Base-by-base conservation (phyloP, 2,329 filamentous ascomycete species). In the Diaporthe nobilis region DNA sequence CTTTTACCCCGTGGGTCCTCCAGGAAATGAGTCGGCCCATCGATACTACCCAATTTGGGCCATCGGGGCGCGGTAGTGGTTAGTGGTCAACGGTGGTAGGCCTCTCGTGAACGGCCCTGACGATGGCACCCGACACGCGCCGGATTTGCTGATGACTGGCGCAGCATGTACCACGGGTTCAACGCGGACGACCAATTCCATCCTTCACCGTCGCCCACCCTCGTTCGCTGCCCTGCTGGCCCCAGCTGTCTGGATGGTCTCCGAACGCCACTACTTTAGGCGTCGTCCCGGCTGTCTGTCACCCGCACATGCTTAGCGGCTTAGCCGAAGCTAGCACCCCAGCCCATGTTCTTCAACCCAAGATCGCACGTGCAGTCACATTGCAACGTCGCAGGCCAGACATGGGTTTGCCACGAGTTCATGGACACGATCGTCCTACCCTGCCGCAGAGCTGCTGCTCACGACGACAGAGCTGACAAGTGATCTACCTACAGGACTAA, bases 221-320 rank as follows among this genome's bases (percentile, higher is more conserved):
- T 42, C 61, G 17, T 34, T 8, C 42, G 39, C 61, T 65, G 61
- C 61, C 55, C 60, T 49, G 42, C 70, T 53, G 71, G 49, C 71
- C 71, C 57, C 71, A 51, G 71, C 57, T 51, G 31, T 63, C 71
- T 42, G 71, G 71, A 28, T 42, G n/a, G 44, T 28, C 31, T 51
- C 42, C 44, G 34, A 51, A 67, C 63, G 61, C 61, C 61, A 67
- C 28, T 25, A 28, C 53, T 51, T 34, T 44, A 44, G 70, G 20
- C 15, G 15, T 51, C n/a, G 39, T 63, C 71, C 71, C 71, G 71
- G 71, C 49, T 63, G 44, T 63, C 71, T 72, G 71, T 72, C 71
- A 72, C 71, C 71, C 58, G n/a, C 34, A 42, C 44, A 28, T 5
- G 9, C 47, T 25, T 72, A 53, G 71, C 71, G 71, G 71, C 57